Percentiles rank a stretch among this genome's conserved stretches.
Conservation (phyloP, 177 flowering plant genomes). For the Vitis hybrid region DNA sequence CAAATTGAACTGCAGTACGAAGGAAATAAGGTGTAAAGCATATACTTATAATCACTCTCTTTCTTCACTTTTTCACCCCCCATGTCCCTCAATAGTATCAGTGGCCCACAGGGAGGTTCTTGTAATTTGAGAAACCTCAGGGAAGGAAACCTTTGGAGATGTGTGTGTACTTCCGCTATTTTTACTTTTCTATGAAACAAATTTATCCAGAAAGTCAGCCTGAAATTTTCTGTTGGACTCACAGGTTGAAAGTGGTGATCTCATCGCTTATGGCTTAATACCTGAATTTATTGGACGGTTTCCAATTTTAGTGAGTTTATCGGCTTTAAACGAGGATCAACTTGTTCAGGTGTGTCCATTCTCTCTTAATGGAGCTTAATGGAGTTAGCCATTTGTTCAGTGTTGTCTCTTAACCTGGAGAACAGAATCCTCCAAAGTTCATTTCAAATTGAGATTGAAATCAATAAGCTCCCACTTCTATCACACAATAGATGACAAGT, state of each 20-base stretch:
- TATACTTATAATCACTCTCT: no score
- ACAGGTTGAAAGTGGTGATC: slow-evolving; percentile 93
- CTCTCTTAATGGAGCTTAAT: no score
- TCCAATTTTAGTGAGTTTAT: slow-evolving; percentile 77
- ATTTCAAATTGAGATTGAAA: background rate
- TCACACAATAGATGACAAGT: background rate
- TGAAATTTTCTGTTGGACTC: slow-evolving; percentile 6
- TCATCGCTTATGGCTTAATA: slow-evolving; percentile 83
- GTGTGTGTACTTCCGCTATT: background rate
- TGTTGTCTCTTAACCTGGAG: no score
- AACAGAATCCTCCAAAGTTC: no score
- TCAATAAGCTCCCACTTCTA: background rate
- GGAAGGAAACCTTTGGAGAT: no score
- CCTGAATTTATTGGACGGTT: slow-evolving; percentile 96
- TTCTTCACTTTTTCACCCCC: background rate
- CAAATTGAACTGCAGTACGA: no score
- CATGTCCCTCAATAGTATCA: no score
- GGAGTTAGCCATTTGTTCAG: no score
- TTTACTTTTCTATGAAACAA: background rate
- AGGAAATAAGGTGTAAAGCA: no score
- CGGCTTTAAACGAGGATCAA: slow-evolving; percentile 80
- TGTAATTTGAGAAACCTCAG: no score
- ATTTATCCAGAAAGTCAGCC: background rate
- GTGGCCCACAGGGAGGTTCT: no score
- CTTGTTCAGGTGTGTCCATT: slow-evolving; percentile 68